Evolutionary conservation across 495 filamentous ascomycete species (phyloP).

Genomic region (Talaromyces stipitatus): DNA sequence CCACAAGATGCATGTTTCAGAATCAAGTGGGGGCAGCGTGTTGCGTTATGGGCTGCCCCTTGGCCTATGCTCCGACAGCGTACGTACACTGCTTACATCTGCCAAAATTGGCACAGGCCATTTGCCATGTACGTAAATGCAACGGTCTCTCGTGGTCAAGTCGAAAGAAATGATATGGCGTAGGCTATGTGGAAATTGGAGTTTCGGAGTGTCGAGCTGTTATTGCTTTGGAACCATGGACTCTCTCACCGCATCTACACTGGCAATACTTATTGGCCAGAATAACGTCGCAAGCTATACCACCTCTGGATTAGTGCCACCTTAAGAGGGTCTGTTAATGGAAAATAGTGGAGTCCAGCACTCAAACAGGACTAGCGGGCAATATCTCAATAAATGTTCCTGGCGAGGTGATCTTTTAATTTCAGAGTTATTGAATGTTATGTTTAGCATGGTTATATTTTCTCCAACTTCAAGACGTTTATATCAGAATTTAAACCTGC

Average conservation of each 20-base stretch:
- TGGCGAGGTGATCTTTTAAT: background rate
- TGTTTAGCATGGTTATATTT: no score
- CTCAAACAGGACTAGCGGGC: background rate
- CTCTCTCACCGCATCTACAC: background rate
- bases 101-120: no score
- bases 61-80: background rate
- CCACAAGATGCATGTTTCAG: background rate
- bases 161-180: no score
- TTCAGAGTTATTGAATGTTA: no score
- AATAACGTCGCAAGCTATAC: background rate
- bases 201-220: no score
- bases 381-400: background rate
- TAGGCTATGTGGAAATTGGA: no score
- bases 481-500: background rate
- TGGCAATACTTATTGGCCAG: background rate
- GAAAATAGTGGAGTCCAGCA: background rate
- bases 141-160: no score
- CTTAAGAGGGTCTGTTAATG: background rate
- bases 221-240: no score
- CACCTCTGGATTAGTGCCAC: background rate
- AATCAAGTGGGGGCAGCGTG: background rate
- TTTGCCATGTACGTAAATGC: no score
- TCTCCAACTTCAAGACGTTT: no score
- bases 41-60: background rate
- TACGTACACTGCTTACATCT: no score